Percentiles rank a stretch among this genome's conserved stretches.
Conservation (phyloP, 768 basidiomycete genomes). For the Podaxis sp. region DNA sequence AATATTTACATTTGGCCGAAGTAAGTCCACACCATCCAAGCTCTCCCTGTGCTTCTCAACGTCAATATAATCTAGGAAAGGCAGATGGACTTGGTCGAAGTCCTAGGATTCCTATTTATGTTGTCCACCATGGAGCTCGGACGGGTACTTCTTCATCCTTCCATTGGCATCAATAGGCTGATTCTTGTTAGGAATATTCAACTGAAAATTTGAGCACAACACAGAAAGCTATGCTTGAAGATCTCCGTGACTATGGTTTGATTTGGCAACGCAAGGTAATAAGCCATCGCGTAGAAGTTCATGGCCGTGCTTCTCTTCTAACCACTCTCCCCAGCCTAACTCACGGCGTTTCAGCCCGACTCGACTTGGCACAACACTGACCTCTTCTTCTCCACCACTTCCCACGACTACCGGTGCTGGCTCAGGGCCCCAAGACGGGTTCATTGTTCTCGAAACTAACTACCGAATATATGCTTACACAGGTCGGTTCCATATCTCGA, state of each 20-base stretch:
- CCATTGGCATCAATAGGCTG: conserved; percentile 17
- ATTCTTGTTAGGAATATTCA: conserved; percentile 73
- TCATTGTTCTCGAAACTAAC: conserved; percentile 97
- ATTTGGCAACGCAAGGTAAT: conserved; percentile 80
- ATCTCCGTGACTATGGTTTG: conserved; percentile 92
- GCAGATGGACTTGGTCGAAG: conserved; percentile 90
- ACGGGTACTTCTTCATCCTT: conserved; percentile 47
- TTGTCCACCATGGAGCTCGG: conserved; percentile 96
- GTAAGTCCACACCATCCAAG: conserved; percentile 36
- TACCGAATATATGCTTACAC: conserved; percentile 99
- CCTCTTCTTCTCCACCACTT: conserved; percentile 83
- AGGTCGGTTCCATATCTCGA: conserved; percentile 44
- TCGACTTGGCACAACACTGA: conserved; percentile 89
- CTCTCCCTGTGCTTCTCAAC: conserved; percentile 19
- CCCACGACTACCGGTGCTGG: conserved; percentile 59
- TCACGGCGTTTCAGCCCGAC: conserved; percentile 91
- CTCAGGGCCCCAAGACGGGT: conserved; percentile 72
- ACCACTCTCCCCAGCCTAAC: conserved; percentile 46
- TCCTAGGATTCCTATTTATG: conserved; percentile 94
- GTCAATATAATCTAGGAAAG: conserved; percentile 54
- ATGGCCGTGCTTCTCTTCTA: conserved; percentile 22
- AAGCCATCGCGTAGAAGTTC: conserved; percentile 22
- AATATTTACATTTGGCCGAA: conserved; percentile 86
- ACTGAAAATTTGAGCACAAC: conserved; percentile 76
- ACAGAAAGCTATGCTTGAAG: conserved; percentile 84